Evolutionary conservation across 2,329 filamentous ascomycete genomes (phyloP).

Genomic region (Colletotrichum endophyticum): DNA sequence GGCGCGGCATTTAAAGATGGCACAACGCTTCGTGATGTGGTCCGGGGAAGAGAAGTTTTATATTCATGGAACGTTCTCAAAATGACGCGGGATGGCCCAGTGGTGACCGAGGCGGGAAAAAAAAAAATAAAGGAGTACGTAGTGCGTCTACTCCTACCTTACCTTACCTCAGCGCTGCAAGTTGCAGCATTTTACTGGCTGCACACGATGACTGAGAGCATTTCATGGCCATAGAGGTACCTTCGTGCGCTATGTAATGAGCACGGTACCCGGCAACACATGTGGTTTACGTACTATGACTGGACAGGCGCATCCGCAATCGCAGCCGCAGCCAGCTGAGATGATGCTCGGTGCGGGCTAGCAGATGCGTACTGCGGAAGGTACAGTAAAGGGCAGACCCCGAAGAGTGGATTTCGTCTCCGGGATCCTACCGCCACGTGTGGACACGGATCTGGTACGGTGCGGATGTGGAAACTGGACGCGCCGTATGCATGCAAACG

Average conservation of each 20-base stretch:
- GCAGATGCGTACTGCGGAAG: neutral
- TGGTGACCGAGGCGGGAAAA: neutral
- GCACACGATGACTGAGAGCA: neutral
- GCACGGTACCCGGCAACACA: neutral
- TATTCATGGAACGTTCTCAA: neutral
- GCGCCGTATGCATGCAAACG: neutral
- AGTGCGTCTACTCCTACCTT: neutral
- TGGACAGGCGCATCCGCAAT: neutral
- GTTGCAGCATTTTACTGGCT: neutral
- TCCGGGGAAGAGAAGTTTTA: conserved; percentile 4
- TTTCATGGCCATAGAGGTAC: neutral
- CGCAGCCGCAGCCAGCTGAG: neutral
- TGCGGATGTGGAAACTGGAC: neutral
- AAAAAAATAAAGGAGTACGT: neutral
- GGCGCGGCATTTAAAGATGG: neutral
- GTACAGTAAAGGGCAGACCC: neutral
- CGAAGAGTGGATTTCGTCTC: neutral
- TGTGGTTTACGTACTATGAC: neutral
- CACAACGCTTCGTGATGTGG: neutral
- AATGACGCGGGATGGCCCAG: conserved; percentile 10
- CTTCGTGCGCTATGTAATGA: neutral
- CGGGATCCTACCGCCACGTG: neutral
- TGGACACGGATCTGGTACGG: neutral
- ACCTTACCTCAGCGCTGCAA: neutral
- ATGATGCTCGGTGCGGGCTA: neutral